Conservation (phyloP, 352 stramenopile genomes). For the Saprolegnia diclina region DNA sequence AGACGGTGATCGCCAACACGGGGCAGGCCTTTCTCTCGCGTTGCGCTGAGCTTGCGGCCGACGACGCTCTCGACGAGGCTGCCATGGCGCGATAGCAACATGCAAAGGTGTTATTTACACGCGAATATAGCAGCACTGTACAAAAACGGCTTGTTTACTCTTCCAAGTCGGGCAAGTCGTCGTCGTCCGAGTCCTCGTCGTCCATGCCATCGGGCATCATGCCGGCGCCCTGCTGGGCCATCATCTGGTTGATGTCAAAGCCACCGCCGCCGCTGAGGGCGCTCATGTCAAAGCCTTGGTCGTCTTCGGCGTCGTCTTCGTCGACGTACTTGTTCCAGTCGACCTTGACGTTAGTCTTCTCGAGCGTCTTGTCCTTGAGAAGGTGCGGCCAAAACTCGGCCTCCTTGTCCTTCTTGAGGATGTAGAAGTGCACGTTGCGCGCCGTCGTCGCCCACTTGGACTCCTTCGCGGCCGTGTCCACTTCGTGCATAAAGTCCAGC, state of each 20-base stretch:
- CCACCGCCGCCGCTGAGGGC: slow-evolving; percentile 78
- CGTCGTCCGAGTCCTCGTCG: slow-evolving; percentile 66
- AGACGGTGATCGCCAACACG: slow-evolving; percentile 3
- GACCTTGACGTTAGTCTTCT: slow-evolving; percentile 96
- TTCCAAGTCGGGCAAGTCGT: slow-evolving; percentile 82
- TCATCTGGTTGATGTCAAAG: slow-evolving; percentile 95
- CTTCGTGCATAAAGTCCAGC: slow-evolving; percentile 94
- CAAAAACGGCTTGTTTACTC: slow-evolving; percentile 18
- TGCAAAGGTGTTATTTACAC: not conserved
- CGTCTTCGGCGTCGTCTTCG: slow-evolving; percentile 93
- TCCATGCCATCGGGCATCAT: slow-evolving; percentile 36
- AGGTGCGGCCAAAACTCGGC: slow-evolving; percentile 95
- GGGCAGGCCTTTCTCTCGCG: slow-evolving; percentile 7
- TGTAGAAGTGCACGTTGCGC: slow-evolving; percentile 93
- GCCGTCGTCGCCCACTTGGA: slow-evolving; percentile 95
- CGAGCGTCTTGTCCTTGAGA: slow-evolving; percentile 92
- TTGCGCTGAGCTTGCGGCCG: not conserved
- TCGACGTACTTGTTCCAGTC: slow-evolving; percentile 97
- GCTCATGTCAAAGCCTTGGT: slow-evolving; percentile 80
- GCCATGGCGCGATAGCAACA: too few species aligned
- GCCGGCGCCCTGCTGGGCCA: slow-evolving; percentile 77
- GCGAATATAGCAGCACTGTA: slow-evolving; percentile 5
- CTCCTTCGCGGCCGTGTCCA: slow-evolving; percentile 83
- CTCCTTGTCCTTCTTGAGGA: slow-evolving; percentile 93
- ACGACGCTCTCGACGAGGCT: not conserved